Base-by-base conservation (phyloP, 106 monocot genomes). In the Dendrobium chrysotoxum region DNA sequence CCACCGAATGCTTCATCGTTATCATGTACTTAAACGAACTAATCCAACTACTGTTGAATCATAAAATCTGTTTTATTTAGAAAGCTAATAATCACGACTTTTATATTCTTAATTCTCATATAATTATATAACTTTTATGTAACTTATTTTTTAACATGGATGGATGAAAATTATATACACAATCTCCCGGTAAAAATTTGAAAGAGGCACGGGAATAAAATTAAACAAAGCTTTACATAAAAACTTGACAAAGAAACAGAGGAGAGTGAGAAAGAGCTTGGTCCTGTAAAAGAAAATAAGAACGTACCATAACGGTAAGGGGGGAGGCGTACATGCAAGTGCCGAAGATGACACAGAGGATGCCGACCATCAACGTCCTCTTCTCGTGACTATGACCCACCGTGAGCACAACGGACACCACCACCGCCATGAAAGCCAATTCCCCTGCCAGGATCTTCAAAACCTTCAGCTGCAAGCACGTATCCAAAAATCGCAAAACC, bases 281-380 rank as follows among this genome's bases (percentile, higher is more conserved):
- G 55, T 55, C 11, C 15, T 3, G 13, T 55, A 12, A 4, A 18
- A 39, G 72, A 72, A 40, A 20, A 35, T n/a, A 16, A 72, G 38
- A 72, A 5, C 72, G 4, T 55, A 90, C 90, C 89, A 87, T 86
- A 78, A 85, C 66, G 10, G 84, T 39, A 25, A 89, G 85, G 0
- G 91, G 91, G 11, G 91, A 86, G 53, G 84, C 90, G 41, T 88
- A 81, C 88, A 91, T 88, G 77, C 64, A 77, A 4, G 81, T 86
- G 58, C 91, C 88, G 28, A 91, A 91, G 86, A 91, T 85, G 83
- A 88, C 85, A 40, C 82, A 84, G 7, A 88, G 78, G 53, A 85
- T 23, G 7, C 89, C 91, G 8, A 91, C 91, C 3, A 88, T 85
- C 72, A 86, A 67, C 12, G 85, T 83, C 71, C 91, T 64, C 57